Evolutionary conservation across 148 eudicot genomes (phyloP), one percentile per base, ranked within the genome.

Genomic region (Vaccinium myrtillus): DNA sequence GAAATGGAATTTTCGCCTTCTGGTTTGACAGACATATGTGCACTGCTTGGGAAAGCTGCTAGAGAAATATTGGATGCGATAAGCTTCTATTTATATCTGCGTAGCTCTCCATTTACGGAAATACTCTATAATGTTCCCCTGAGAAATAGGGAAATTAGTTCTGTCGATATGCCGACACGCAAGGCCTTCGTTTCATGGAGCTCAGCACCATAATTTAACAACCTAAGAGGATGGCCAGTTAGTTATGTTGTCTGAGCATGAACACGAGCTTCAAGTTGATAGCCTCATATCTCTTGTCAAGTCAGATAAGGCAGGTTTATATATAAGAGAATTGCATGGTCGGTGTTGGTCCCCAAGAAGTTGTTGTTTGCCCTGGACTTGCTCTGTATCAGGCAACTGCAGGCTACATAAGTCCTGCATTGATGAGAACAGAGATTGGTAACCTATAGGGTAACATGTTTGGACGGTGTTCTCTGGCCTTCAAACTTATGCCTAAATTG

Each of bases 401-500:
- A 25, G 97, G 99, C 78, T 90, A 93, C 87, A 90, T 93, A 55
- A 94, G 83, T 84, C 98, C 99, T 75, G 94, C 95, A 56, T 77
- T 92, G 82, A 92, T 92, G 83, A 90, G 95, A 58, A 85, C 91
- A 2, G 98, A 96, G 86, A 90, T 91, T 53, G 86, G 87, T 78
- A 90, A 85, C 89, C 82, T 89, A 75, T 95, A 94, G 79, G 88
- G 87, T 87, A 86, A 86, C 89, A 83, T 96, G 87, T 91, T 87
- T 86, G 98, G 97, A 18, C 88, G 98, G 27, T 93, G 95, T 86
- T 94, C 98, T 75, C 77, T 96, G 78, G 87, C 93, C 73, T 96
- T 94, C 86, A 96, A 96, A 89, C 94, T 96, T 78, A 96, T 96
- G 98, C 98, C 99, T 7, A 96, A 94, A 87, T 96, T 98, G 75